Evolutionary conservation across 164 flowering plant species (phyloP).

Genomic region (Liriodendron chinense): DNA sequence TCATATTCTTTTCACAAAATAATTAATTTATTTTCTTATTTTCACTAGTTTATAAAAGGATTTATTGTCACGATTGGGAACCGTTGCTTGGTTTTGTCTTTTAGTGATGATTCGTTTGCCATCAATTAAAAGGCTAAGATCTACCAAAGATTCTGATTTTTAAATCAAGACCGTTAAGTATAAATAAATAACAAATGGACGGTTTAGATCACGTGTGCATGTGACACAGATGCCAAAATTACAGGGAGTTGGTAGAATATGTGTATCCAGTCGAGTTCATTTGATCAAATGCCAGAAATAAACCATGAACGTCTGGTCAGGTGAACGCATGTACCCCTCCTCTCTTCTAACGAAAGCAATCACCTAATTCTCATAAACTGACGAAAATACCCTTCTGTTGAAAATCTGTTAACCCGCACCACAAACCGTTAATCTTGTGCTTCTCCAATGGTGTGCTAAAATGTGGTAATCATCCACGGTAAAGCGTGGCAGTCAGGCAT

Average conservation of each 20-base stretch:
- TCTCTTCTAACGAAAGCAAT: background rate
- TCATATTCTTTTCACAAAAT: no score
- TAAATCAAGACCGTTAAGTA: no score
- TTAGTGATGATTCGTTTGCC: no score
- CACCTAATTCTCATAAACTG: background rate
- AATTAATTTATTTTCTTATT: no score
- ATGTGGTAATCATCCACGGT: background rate
- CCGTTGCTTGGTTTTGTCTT: no score
- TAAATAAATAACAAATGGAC: background rate
- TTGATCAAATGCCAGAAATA: background rate
- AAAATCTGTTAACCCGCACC: background rate
- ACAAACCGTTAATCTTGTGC: background rate
- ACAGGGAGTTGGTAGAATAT: background rate
- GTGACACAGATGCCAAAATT: background rate
- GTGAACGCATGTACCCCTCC: background rate
- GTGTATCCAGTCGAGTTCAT: background rate
- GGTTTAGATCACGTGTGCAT: background rate
- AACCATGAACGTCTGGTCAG: background rate
- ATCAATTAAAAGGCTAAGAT: background rate
- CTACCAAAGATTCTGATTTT: no score
- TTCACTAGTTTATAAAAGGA: no score
- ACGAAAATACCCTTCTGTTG: background rate
- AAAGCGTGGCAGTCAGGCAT: no score
- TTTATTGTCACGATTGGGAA: no score
- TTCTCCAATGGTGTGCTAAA: background rate